These are phyloP conservation scores for Flaveria floridana DNA, from an alignment of 140 eudicot genomes.

Conservation along the genomic window DNA sequence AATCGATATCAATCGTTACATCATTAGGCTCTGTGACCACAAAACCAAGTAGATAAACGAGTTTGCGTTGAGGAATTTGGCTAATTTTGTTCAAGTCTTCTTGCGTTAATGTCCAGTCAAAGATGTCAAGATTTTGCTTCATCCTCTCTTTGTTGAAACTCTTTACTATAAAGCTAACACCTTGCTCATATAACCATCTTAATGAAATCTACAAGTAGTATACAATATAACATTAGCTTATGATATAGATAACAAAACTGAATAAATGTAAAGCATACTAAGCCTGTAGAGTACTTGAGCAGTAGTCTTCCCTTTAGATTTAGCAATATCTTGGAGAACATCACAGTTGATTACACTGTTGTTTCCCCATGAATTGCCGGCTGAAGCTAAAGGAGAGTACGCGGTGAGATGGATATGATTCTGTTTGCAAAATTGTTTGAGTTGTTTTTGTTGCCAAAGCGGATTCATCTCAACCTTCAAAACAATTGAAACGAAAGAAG, in stretches of 20 bases:
- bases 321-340: conserved; percentile 24
- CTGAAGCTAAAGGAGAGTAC: conserved; percentile 22
- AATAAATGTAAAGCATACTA: not conserved
- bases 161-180: conserved; percentile 45
- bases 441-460: conserved; percentile 25
- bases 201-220: conserved; percentile 38
- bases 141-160: conserved; percentile 56
- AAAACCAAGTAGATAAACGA: conserved; percentile 19
- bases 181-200: conserved; percentile 62
- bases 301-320: conserved; percentile 23
- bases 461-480: conserved; percentile 34
- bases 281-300: conserved; percentile 13
- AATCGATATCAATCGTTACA: conserved; percentile 26
- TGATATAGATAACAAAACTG: not conserved
- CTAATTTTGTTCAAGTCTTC: conserved; percentile 40
- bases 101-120: conserved; percentile 46
- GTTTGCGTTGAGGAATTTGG: conserved; percentile 46
- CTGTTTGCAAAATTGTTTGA: conserved; percentile 21
- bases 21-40: conserved; percentile 32
- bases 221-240: not conserved
- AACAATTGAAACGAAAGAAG: not conserved
- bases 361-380: conserved; percentile 21
- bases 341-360: conserved; percentile 18
- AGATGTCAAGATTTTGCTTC: conserved; percentile 45
- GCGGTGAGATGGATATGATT: conserved; percentile 23